phyloP scores from a whole-genome alignment of 2,329 filamentous ascomycete genomes.

The Eutypella sp. region DNA sequence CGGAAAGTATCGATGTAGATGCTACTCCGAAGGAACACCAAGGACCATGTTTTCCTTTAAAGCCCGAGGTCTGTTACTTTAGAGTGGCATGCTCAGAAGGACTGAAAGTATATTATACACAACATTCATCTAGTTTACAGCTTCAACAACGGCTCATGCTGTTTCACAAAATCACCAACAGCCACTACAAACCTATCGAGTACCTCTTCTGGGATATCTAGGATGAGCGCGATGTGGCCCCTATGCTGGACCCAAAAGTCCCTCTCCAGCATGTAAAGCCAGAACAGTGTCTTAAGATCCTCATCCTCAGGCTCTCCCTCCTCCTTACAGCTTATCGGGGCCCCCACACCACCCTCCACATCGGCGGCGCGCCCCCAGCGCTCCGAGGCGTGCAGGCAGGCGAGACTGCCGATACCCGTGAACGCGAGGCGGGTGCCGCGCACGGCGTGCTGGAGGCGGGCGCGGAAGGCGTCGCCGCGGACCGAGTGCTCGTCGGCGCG shows the following conservation, averaged over 20 bases:
- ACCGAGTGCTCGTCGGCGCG: slow-evolving; percentile 18
- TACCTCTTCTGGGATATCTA: slow-evolving; percentile 34
- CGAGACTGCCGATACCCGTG: slow-evolving; percentile 20
- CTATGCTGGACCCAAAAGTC: slow-evolving; percentile 38
- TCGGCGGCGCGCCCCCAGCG: slow-evolving; percentile 26
- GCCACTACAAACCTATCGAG: slow-evolving; percentile 34
- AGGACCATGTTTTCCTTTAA: too few relatives aligned
- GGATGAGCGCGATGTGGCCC: slow-evolving; percentile 36
- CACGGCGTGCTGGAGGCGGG: slow-evolving; percentile 9
- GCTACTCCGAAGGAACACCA: too few relatives aligned
- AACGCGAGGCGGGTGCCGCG: slow-evolving; percentile 20
- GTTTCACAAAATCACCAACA: neutral
- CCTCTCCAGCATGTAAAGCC: slow-evolving; percentile 41
- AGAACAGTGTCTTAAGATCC: slow-evolving; percentile 37
- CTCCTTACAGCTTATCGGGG: slow-evolving; percentile 22
- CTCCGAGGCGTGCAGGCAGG: slow-evolving; percentile 22
- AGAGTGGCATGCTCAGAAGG: too few relatives aligned
- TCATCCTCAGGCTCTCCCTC: slow-evolving; percentile 24
- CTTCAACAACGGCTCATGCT: neutral
- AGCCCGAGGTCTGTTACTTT: too few relatives aligned
- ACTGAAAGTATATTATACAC: neutral
- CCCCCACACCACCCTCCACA: slow-evolving; percentile 21
- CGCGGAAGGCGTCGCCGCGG: slow-evolving; percentile 20
- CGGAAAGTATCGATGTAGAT: too few relatives aligned
- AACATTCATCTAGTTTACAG: neutral